Evolutionary conservation across 1,284 basidiomycete genomes (phyloP), one percentile per base, ranked within the genome.

Genomic region (Ustilago curta): DNA sequence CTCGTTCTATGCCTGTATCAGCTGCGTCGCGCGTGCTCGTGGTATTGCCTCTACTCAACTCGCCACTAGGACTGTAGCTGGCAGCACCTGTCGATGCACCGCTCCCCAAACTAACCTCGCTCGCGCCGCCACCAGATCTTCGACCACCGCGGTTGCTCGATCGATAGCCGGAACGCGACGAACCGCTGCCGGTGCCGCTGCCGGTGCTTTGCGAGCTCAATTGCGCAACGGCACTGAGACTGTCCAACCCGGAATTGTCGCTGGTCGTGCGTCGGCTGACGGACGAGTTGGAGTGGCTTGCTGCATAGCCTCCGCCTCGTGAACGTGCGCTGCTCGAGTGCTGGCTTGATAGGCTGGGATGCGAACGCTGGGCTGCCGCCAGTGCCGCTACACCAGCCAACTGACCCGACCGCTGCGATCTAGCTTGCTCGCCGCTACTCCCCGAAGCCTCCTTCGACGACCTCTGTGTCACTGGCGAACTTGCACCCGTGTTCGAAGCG

Each of bases 11-110:
- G 37, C n/a, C 49, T 6, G 19, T 55, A 8, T 64, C 70, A 25
- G 51, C 57, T 37, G 40, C 59, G 7, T 60, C 65, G 21, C 76
- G 61, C 19, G 76, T 76, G 52, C 76, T 76, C 8, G 61, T 40
- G 1, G 72, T 78, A 39, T 69, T 74, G 49, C 56, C 75, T 29
- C 77, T 48, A 14, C 58, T 70, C 11, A 78, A 61, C 19, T 45
- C 35, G 9, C 61, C 70, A 40, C 62, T 70, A 0, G 77, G 76
- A 44, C 61, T 76, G 52, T 78, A 79, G 63, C 76, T 77, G 7
- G 77, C 77, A 8, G 77, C 77, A 5, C 77, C 76, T 3, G 70
- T 78, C 35, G 72, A 78, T 3, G 58, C 75, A 16, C 59, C 63
- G 25, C 70, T 68, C 37, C 49, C 50, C 23, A 61, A 23, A 42